phyloP scores from a whole-genome alignment of 768 basidiomycete species.

The Trametes sanguinea region DNA sequence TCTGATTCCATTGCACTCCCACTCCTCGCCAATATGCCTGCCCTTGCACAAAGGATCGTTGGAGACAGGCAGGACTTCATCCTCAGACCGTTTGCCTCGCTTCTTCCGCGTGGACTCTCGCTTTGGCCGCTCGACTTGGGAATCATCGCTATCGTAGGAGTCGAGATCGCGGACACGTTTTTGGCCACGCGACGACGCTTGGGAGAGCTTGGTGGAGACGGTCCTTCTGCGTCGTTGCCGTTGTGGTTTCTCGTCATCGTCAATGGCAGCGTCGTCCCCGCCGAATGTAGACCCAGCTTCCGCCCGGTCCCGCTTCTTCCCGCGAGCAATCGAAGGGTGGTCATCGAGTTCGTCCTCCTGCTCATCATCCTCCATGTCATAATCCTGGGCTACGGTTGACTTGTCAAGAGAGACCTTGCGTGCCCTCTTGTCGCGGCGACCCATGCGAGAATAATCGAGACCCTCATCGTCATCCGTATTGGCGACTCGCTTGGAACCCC shows the following conservation, averaged over 20 bases:
- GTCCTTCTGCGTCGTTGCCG: conserved; percentile 55
- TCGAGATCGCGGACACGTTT: conserved; percentile 67
- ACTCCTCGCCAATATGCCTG: conserved; percentile 70
- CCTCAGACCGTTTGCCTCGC: conserved; percentile 49
- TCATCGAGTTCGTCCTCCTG: conserved; percentile 1
- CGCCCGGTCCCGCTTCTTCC: conserved; percentile 76
- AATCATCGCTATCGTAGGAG: conserved; percentile 35
- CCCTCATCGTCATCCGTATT: conserved; percentile 48
- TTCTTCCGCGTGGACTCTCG: conserved; percentile 47
- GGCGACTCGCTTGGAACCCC: conserved; percentile 53
- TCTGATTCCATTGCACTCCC: conserved; percentile 68
- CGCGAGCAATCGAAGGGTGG: conserved; percentile 26
- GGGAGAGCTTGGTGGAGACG: conserved; percentile 54
- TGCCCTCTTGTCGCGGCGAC: conserved; percentile 53
- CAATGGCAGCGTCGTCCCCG: conserved; percentile 50
- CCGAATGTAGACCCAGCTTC: conserved; percentile 75
- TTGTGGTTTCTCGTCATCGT: conserved; percentile 43
- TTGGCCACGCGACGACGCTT: conserved; percentile 51
- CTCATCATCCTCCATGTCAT: conserved; percentile 13
- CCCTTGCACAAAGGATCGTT: conserved; percentile 54
- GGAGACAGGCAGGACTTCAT: conserved; percentile 47
- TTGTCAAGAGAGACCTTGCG: conserved; percentile 55
- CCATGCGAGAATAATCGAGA: conserved; percentile 39
- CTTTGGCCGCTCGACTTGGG: conserved; percentile 41
- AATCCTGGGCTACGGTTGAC: conserved; percentile 22